These are phyloP conservation scores for Parachaetomium inaequale DNA, from an alignment of 495 filamentous ascomycete genomes.

Conservation along the genomic window DNA sequence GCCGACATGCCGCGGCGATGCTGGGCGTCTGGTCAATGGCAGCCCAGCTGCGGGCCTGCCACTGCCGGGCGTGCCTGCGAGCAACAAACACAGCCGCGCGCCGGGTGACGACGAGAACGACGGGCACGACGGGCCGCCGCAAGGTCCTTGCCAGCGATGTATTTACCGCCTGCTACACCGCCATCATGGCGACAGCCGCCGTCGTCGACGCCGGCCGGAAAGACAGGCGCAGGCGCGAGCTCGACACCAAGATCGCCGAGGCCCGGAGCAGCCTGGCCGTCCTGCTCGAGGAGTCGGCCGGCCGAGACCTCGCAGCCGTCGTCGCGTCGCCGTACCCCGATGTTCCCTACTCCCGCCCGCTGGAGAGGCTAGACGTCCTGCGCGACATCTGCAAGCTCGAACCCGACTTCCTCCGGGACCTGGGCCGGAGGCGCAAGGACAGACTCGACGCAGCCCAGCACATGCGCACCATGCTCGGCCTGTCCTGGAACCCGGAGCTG, in stretches of 20 bases:
- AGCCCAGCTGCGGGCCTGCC: constrained; percentile 60
- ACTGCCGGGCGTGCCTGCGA: constrained; percentile 61
- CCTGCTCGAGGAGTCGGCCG: constrained; percentile 19
- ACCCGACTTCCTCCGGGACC: not conserved
- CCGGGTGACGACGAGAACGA: constrained; percentile 12
- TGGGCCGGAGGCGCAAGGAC: not conserved
- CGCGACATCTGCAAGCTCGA: constrained; percentile 8
- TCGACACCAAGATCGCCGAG: constrained; percentile 55
- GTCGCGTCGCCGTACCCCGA: constrained; percentile 7
- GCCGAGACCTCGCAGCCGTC: constrained; percentile 23
- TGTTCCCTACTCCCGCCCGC: not conserved
- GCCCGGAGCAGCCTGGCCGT: constrained; percentile 28
- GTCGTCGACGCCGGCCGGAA: constrained; percentile 63
- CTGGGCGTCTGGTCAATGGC: constrained; percentile 68
- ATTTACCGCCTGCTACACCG: constrained; percentile 67
- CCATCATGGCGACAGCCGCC: constrained; percentile 69
- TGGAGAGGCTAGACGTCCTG: constrained; percentile 5
- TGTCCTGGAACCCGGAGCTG: not conserved
- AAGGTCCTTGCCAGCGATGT: constrained; percentile 56
- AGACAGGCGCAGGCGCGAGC: constrained; percentile 56
- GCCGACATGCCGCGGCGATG: constrained; percentile 53
- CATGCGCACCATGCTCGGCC: not conserved
- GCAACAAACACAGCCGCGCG: constrained; percentile 39
- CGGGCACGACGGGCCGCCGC: constrained; percentile 31
- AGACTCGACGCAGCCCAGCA: not conserved